Evolutionary conservation across 495 filamentous ascomycete genomes (phyloP), one percentile per base, ranked within the genome.

Genomic region (Lentithecium fluviatile): DNA sequence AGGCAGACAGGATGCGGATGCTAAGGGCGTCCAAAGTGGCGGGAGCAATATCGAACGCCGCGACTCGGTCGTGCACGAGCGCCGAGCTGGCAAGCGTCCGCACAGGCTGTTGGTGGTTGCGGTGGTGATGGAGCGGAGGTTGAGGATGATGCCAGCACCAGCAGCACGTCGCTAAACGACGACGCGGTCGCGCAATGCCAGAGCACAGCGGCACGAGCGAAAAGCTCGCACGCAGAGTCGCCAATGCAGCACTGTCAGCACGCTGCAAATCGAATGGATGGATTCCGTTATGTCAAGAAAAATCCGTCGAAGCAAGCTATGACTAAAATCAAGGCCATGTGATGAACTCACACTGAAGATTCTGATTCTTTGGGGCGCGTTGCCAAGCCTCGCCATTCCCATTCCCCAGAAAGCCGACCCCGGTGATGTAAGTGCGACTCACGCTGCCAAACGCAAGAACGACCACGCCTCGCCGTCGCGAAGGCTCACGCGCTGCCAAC

Each of bases 1-100:
- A 3, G 29, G 29, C 29, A 32, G 29, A 3, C 29, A 32, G 19
- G 42, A 19, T 1, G 34, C 17, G 47, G 37, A 62, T 50, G 40
- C 34, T 62, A 51, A 10, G 23, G 55, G 32, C 26, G 34, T 54
- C 58, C 58, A 48, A 40, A 54, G 59, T 51, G 8, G 45, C 32
- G 32, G 45, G 15, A 21, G 59, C 45, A 55, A 51, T 51, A 42
- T n/a, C 8, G 59, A 50, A 56, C 59, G 45, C 15, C 32, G 26
- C 25, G 40, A 26, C 20, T 12, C 7, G n/a, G 38, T 19, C 3
- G 37, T 46, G 17, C 26, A 42, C 1, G 34, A 6, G 8, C 12
- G 21, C 34, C 37, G 38, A 21, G 47, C 29, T 32, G 29, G 4
- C 57, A 60, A 43, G 55, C 55, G 5, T 58, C 42, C 40, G 52